Evolutionary conservation across 441 rosid genomes (phyloP).

Genomic region (Jatropha podagrica): DNA sequence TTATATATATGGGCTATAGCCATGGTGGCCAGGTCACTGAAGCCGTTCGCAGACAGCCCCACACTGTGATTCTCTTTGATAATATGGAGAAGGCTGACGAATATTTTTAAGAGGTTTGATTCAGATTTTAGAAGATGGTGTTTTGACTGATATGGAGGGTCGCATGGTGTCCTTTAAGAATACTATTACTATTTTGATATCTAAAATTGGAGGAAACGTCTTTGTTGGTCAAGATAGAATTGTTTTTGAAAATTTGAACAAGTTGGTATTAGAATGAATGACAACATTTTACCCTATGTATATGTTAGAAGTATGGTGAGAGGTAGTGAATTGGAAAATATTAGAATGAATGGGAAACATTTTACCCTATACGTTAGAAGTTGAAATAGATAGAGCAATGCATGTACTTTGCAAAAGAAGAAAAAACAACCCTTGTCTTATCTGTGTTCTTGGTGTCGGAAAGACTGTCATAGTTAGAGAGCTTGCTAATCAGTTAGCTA

Average conservation of each 20-base stretch:
- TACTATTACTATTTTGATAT: background rate
- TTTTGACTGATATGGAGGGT: background rate
- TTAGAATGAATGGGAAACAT: no score
- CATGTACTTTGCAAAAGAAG: slow-evolving; percentile 10
- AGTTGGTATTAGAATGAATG: no score
- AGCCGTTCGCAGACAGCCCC: background rate
- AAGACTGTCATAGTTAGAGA: slow-evolving; percentile 5
- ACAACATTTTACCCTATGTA: no score
- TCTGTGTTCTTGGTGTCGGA: slow-evolving; percentile 9
- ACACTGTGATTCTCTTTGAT: background rate
- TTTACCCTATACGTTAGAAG: no score
- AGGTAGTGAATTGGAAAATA: no score
- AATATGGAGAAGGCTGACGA: slow-evolving; percentile 8
- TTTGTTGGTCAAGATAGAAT: no score
- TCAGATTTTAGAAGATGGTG: slow-evolving; percentile 11
- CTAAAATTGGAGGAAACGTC: background rate
- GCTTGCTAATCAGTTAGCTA: background rate
- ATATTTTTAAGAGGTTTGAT: background rate
- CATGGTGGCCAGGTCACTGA: background rate
- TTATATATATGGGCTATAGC: background rate
- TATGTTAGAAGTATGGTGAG: no score
- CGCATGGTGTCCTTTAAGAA: background rate
- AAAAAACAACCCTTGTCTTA: slow-evolving; percentile 12
- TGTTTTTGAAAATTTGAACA: no score
- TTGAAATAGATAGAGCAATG: background rate